phyloP scores from a whole-genome alignment of 441 rosid genomes.

The Erodium chrysanthum region DNA sequence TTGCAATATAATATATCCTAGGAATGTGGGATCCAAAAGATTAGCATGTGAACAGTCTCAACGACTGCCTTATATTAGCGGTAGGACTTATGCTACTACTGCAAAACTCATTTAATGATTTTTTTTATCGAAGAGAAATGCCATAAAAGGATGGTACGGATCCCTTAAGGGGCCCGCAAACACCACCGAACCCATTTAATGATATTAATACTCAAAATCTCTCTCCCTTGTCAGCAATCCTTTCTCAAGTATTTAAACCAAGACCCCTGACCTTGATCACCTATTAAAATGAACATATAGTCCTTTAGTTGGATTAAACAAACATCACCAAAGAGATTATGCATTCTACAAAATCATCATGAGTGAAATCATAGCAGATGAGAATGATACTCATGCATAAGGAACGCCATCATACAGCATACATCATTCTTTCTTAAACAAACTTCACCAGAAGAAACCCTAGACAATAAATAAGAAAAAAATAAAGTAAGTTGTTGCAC shows the following conservation, averaged over 20 bases:
- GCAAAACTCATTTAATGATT: not conserved
- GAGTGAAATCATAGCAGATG: not conserved
- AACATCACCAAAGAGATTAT: not conserved
- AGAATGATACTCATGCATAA: not conserved
- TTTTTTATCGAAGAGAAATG: no score
- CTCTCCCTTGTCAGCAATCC: not conserved
- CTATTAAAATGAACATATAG: not conserved
- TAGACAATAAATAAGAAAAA: not conserved
- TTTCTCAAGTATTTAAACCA: not conserved
- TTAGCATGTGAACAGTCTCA: not conserved
- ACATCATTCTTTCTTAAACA: not conserved
- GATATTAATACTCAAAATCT: slow-evolving; percentile 2
- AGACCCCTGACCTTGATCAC: not conserved
- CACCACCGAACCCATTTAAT: not conserved
- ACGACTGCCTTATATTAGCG: not conserved
- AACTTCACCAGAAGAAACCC: not conserved
- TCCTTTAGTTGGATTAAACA: not conserved
- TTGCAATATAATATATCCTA: not conserved
- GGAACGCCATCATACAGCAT: not conserved
- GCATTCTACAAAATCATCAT: not conserved
- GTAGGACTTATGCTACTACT: not conserved
- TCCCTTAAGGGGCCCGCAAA: no score
- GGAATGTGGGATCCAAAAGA: slow-evolving; percentile 4
- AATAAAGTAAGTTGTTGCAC: slow-evolving; percentile 2
- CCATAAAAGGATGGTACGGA: no score